Percentiles rank a stretch among this genome's conserved stretches.
Conservation (phyloP, 2,329 filamentous ascomycete genomes). For the Fusarium compactum region DNA sequence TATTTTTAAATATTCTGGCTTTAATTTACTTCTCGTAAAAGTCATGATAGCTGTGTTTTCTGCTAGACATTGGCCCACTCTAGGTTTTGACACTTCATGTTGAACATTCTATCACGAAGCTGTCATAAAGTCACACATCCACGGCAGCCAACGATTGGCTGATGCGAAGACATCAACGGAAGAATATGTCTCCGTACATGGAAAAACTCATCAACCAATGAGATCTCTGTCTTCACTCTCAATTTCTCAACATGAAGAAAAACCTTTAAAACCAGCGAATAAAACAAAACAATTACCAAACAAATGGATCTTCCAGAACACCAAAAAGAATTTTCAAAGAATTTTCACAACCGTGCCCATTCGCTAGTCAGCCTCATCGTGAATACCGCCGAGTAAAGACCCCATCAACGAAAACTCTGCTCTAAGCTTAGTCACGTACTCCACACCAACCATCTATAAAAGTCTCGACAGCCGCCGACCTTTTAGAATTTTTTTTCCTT, state of each 20-base stretch:
- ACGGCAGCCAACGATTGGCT: neutral
- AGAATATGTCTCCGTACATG: rapidly evolving
- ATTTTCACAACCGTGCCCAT: slow-evolving; percentile 3
- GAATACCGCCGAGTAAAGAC: neutral
- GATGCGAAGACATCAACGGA: rapidly evolving
- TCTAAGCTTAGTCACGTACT: neutral
- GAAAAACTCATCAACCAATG: neutral
- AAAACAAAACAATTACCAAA: neutral
- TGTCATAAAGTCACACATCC: rapidly evolving
- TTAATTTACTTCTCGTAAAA: too few relatives aligned
- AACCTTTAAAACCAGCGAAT: neutral
- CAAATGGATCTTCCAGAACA: neutral
- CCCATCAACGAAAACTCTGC: neutral
- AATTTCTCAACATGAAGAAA: neutral
- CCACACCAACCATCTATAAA: slow-evolving; percentile 31
- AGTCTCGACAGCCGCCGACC: neutral
- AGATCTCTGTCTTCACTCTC: rapidly evolving
- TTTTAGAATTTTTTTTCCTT: slow-evolving; percentile 56
- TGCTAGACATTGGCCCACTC: rapidly evolving
- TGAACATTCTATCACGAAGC: too few relatives aligned
- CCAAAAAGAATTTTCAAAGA: neutral
- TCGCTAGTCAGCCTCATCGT: slow-evolving; percentile 14
- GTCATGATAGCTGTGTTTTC: too few relatives aligned
- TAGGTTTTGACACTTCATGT: rapidly evolving
- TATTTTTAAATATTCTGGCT: too few relatives aligned